Conservation (phyloP, 306 rosid genomes). For the Senna tora region DNA sequence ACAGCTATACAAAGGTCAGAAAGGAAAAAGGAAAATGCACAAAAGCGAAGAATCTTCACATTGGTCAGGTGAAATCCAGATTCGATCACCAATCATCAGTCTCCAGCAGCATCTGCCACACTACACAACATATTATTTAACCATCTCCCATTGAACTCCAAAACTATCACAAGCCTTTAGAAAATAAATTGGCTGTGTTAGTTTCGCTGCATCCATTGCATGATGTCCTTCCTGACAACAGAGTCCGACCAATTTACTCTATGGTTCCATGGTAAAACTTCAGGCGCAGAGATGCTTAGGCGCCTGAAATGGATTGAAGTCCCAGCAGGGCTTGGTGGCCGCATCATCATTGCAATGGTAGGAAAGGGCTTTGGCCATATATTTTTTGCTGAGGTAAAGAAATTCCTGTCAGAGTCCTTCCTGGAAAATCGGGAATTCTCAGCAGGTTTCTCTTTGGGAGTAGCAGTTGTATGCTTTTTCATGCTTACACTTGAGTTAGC, state of each 20-base stretch:
- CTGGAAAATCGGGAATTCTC: conserved; percentile 43
- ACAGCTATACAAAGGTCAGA: conserved; percentile 35
- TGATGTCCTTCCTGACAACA: conserved; percentile 69
- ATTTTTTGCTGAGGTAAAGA: conserved; percentile 57
- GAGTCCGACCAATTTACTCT: conserved; percentile 48
- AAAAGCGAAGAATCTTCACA: not conserved
- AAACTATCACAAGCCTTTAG: conserved; percentile 17
- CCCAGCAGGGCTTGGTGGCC: conserved; percentile 59
- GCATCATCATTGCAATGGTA: conserved; percentile 61
- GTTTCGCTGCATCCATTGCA: conserved; percentile 75
- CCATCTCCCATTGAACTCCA: not conserved
- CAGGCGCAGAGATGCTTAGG: conserved; percentile 43
- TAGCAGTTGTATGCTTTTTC: conserved; percentile 43
- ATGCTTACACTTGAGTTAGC: conserved; percentile 39
- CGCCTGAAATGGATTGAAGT: conserved; percentile 60
- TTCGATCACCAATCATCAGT: conserved; percentile 11
- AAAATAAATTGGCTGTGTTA: conserved; percentile 27
- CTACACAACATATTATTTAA: conserved; percentile 21
- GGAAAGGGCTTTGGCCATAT: conserved; percentile 54
- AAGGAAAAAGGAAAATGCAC: not conserved
- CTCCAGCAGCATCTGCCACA: conserved; percentile 18
- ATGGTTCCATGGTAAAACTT: conserved; percentile 39
- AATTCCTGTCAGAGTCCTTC: conserved; percentile 61
- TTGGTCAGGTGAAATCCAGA: not conserved
- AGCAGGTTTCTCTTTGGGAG: conserved; percentile 48